Conservation (phyloP, 2,329 filamentous ascomycete genomes). For the Colletotrichum abscissum region DNA sequence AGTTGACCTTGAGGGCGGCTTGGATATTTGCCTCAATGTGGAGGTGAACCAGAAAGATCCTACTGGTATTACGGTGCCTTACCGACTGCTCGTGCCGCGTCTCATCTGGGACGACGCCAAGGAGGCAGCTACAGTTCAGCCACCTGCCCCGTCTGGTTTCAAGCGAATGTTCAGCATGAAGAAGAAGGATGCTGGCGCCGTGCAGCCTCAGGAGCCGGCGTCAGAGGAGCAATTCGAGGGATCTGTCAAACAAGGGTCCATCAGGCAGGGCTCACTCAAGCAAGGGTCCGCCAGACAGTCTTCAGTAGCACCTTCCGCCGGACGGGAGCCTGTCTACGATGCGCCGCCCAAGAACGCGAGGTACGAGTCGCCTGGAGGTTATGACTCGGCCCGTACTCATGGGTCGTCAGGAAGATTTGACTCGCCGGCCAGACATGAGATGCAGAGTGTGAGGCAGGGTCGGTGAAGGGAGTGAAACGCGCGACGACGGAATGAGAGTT, state of each 20-base stretch:
- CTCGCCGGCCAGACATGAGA: conserved; percentile 23
- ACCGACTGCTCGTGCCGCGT: conserved; percentile 85
- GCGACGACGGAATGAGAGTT: neutral
- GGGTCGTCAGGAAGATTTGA: conserved; percentile 20
- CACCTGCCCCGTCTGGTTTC: conserved; percentile 49
- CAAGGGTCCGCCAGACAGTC: neutral
- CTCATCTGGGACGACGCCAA: conserved; percentile 67
- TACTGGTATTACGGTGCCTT: conserved; percentile 87
- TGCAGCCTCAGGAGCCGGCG: conserved; percentile 10
- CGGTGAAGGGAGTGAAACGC: conserved; percentile 9
- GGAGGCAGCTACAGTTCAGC: conserved; percentile 36
- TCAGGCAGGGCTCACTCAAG: neutral
- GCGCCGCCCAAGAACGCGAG: conserved; percentile 16
- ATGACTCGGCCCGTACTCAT: conserved; percentile 25
- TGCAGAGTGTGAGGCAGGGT: conserved; percentile 12
- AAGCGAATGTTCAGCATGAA: conserved; percentile 59
- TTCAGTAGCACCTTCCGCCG: conserved; percentile 19
- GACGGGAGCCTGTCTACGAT: conserved; percentile 31
- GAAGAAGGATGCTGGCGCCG: conserved; percentile 39
- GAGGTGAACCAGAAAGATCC: conserved; percentile 90
- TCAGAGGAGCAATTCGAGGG: conserved; percentile 23
- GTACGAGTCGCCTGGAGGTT: conserved; percentile 21
- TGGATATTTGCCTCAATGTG: conserved; percentile 90
- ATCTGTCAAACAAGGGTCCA: neutral
- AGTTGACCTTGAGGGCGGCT: conserved; percentile 83